These are phyloP conservation scores for Pleurostoma richardsiae DNA, from an alignment of 2,329 filamentous ascomycete species.

Conservation along the genomic window DNA sequence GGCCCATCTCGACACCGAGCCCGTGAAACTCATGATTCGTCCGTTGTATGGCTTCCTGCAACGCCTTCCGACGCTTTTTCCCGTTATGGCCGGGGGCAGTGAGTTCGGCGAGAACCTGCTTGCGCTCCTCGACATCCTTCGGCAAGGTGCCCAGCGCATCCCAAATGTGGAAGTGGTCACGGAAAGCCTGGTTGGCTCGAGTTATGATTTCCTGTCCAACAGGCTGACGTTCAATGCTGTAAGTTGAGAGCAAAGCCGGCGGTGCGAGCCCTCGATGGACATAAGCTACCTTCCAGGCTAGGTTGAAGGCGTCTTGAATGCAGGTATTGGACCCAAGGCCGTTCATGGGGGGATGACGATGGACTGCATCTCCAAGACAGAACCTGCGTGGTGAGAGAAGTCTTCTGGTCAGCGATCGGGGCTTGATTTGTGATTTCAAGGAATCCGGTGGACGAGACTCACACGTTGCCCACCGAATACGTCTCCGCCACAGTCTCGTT, in stretches of 20 bases:
- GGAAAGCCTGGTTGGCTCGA: conserved; percentile 52
- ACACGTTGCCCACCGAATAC: conserved; percentile 45
- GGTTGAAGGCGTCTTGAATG: conserved; percentile 51
- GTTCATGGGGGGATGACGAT: conserved; percentile 54
- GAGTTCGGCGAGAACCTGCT: conserved; percentile 28
- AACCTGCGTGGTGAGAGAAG: conserved; percentile 25
- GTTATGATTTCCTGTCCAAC: conserved; percentile 42
- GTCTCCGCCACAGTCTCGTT: conserved; percentile 56
- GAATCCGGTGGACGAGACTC: conserved; percentile 8
- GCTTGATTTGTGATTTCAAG: too few species aligned
- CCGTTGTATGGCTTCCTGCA: conserved; percentile 34
- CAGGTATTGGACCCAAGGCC: conserved; percentile 55
- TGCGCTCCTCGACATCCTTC: conserved; percentile 30
- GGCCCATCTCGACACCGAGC: conserved; percentile 56
- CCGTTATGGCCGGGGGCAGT: conserved; percentile 33
- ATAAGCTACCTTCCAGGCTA: conserved; percentile 50
- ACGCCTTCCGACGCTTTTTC: conserved; percentile 25
- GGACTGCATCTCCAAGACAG: conserved; percentile 53
- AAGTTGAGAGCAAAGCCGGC: conserved; percentile 33
- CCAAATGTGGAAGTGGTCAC: conserved; percentile 43
- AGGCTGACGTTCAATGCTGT: conserved; percentile 40
- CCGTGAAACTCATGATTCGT: conserved; percentile 47
- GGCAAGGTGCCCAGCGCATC: conserved; percentile 37
- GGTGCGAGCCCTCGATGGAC: conserved; percentile 33
- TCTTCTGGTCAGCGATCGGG: too few species aligned